Evolutionary conservation across 169 alveolate species (phyloP).

Genomic region (Eimeria nieschulzi): DNA sequence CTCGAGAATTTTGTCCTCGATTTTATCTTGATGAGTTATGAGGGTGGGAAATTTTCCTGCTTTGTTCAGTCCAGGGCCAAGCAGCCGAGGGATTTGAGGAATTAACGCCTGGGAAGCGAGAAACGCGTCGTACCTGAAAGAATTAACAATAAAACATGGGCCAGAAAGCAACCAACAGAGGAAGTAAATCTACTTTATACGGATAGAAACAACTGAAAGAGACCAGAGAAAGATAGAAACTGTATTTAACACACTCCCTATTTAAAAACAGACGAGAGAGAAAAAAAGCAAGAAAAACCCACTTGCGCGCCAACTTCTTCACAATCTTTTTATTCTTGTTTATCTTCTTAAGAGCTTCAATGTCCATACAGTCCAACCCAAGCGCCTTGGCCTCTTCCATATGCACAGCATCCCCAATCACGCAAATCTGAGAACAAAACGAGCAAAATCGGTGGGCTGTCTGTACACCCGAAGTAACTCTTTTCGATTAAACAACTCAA

Average conservation of each 20-base stretch:
- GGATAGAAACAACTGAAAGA: too few relatives aligned
- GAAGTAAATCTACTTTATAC: too few relatives aligned
- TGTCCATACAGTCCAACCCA: constrained; percentile 96
- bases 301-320: constrained; percentile 91
- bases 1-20: constrained; percentile 97
- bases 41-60: constrained; percentile 99
- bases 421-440: constrained; percentile 93
- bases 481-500: too few relatives aligned
- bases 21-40: constrained; percentile 96
- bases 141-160: too few relatives aligned
- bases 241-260: too few relatives aligned
- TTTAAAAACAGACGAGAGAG: too few relatives aligned
- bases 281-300: too few relatives aligned
- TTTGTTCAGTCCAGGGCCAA: constrained; percentile 99
- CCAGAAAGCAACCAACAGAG: too few relatives aligned
- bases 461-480: too few relatives aligned
- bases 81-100: constrained; percentile 98
- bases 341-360: constrained; percentile 98
- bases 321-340: constrained; percentile 98
- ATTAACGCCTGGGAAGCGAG: constrained; percentile 98
- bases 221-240: too few relatives aligned
- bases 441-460: too few relatives aligned
- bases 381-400: constrained; percentile 97
- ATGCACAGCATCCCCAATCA: constrained; percentile 99
- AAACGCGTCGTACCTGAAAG: constrained; percentile 95